Base-by-base conservation (phyloP, 2,329 filamentous ascomycete genomes). In the Fusarium succisae region DNA sequence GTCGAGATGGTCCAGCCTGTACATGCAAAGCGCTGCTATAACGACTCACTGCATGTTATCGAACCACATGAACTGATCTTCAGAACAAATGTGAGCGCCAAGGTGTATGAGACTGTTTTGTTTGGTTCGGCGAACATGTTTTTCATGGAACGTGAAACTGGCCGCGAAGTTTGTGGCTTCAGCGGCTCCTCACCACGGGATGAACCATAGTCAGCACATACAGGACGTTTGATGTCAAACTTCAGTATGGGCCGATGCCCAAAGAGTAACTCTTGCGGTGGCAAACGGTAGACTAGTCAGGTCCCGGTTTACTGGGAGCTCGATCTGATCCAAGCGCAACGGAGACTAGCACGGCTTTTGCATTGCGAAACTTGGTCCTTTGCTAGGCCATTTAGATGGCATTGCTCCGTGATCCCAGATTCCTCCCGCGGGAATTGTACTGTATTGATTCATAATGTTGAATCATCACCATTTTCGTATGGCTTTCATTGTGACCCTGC, bases 211-310 rank as follows among this genome's bases (percentile, higher is more conserved):
- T 47, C 17, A 37, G n/a, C 37, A 14, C 30, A 7, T 26, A 37
- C 18, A 38, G 22, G 15, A 39, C n/a, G 47, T 35, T 37, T 65
- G 57, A 65, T 37, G 60, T 56, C n/a, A 43, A 30, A 22, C 11
- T 37, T 28, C 8, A 45, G 24, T 35, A 65, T 65, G 45, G 58
- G 39, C 15, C 44, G 50, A 59, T 43, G 58, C 44, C 44, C 7
- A 61, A 67, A 39, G 18, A 47, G 53, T 30, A 67, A 41, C 18
- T 67, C 24, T 53, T 67, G 63, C 39, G 28, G 48, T 51, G 48
- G 48, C 28, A 32, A 24, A 8, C 28, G 5, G 28, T 24, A 50
- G 28, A 10, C 48, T 51, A 51, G 28, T 18, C 48, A 32, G 22
- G 48, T 51, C 48, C 41, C 55, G n/a, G 35, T 26, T 11, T 18